Conservation (phyloP, 768 basidiomycete species). For the Boletus rubropictus region DNA sequence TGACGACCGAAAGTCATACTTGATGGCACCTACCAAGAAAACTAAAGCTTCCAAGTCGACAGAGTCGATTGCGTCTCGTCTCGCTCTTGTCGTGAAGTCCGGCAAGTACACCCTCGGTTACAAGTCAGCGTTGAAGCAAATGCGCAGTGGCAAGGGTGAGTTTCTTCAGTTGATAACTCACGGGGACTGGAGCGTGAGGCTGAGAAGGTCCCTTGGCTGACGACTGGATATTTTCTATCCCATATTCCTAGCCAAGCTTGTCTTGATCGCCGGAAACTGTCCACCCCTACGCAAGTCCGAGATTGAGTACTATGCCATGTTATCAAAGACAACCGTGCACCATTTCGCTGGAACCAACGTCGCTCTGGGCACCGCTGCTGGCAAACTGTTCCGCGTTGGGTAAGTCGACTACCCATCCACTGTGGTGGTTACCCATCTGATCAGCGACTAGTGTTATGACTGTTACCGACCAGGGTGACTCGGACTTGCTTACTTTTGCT, state of each 20-base stretch:
- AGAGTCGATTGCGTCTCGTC: conserved; percentile 88
- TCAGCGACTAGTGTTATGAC: conserved; percentile 79
- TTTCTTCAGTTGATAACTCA: conserved; percentile 38
- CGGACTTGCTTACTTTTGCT: conserved; percentile 85
- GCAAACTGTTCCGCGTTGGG: conserved; percentile 99
- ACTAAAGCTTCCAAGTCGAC: conserved; percentile 89
- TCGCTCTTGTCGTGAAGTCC: conserved; percentile 96
- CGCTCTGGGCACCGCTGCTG: conserved; percentile 96
- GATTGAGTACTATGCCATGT: conserved; percentile 99
- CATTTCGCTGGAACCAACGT: conserved; percentile 98
- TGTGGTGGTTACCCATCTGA: conserved; percentile 3
- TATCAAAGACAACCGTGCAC: conserved; percentile 98
- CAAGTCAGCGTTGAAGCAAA: conserved; percentile 97
- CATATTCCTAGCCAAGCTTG: conserved; percentile 76
- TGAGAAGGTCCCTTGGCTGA: conserved; percentile 98
- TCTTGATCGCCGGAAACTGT: conserved; percentile 98
- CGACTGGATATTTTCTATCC: conserved; percentile 20
- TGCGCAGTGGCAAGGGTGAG: conserved; percentile 97
- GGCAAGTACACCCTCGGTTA: conserved; percentile 97
- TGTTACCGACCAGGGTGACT: conserved; percentile 92
- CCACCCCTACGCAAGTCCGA: conserved; percentile 98
- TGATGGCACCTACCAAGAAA: conserved; percentile 95
- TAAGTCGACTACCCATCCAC: conserved; percentile 30
- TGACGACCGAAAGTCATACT: conserved; percentile 17
- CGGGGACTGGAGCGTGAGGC: conserved; percentile 96